A percentile compares a stretch with the other conserved stretches of the same genome.
Evolutionary conservation across 139 green algal species (phyloP).

Genomic region (Pedinophyceae sp.): DNA sequence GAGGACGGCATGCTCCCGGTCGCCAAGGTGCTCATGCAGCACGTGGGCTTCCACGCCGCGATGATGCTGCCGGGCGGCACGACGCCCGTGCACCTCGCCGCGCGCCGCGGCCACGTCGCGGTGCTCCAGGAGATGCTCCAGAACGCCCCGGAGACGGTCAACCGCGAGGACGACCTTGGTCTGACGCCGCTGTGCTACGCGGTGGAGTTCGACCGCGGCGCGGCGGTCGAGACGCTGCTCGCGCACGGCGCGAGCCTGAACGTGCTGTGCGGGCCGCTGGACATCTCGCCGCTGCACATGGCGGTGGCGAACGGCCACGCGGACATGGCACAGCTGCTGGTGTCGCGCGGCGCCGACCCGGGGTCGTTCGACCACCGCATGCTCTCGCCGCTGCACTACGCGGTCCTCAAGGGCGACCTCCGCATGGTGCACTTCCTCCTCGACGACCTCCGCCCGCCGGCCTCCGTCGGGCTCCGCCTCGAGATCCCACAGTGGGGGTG

Average conservation of each 20-base stretch:
- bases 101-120: not conserved
- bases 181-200: not conserved
- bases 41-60: not conserved
- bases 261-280: not conserved
- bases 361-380: not conserved
- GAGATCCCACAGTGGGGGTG: not conserved
- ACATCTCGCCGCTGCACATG: not conserved
- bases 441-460: not conserved
- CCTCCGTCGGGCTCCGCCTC: not conserved
- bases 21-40: not conserved
- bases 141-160: not conserved
- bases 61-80: not conserved
- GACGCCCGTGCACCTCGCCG: not conserved
- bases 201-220: not conserved
- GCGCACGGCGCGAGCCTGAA: not conserved
- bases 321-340: not conserved
- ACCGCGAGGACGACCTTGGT: not conserved
- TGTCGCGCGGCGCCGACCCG: not conserved
- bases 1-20: not conserved
- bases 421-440: not conserved
- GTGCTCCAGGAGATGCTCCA: not conserved
- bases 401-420: not conserved
- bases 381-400: not conserved
- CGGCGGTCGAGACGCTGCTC: not conserved
- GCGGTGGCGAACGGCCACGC: not conserved